phyloP scores from a whole-genome alignment of 2,329 filamentous ascomycete genomes.

The Exophiala aquamarina region DNA sequence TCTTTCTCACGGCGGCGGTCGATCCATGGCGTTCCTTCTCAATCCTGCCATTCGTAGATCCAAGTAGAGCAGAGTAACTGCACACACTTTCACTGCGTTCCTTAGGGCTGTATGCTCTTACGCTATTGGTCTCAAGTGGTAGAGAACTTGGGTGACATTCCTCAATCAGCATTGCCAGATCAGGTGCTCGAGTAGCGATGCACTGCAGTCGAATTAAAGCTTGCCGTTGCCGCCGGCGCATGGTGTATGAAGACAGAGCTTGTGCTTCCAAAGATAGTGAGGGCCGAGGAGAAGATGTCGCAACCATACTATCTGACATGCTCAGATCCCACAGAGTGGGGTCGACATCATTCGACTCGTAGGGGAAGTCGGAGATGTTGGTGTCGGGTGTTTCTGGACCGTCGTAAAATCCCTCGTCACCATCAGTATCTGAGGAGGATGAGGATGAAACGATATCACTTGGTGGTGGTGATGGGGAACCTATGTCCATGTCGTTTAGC shows the following conservation, averaged over 20 bases:
- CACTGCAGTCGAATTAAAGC: conserved; percentile 29
- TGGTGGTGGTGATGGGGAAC: conserved; percentile 16
- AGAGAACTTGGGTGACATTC: conserved; percentile 30
- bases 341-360: conserved; percentile 23
- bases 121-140: conserved; percentile 18
- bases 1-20: conserved; percentile 14
- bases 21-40: conserved; percentile 22
- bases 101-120: conserved; percentile 13
- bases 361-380: conserved; percentile 20
- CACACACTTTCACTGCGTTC: conserved; percentile 17
- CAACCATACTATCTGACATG: conserved; percentile 24
- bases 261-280: conserved; percentile 30
- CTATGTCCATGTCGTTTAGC: conserved; percentile 20
- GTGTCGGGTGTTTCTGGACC: conserved; percentile 26
- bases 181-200: conserved; percentile 24
- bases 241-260: conserved; percentile 24
- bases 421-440: conserved; percentile 17
- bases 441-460: conserved; percentile 15
- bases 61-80: conserved; percentile 9
- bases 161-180: conserved; percentile 31
- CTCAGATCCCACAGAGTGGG: conserved; percentile 28
- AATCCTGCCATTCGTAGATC: conserved; percentile 9
- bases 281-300: conserved; percentile 27
- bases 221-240: conserved; percentile 26
- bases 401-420: conserved; percentile 28